phyloP scores from a whole-genome alignment of 768 basidiomycete species.

The Leucocoprinus leucothites region DNA sequence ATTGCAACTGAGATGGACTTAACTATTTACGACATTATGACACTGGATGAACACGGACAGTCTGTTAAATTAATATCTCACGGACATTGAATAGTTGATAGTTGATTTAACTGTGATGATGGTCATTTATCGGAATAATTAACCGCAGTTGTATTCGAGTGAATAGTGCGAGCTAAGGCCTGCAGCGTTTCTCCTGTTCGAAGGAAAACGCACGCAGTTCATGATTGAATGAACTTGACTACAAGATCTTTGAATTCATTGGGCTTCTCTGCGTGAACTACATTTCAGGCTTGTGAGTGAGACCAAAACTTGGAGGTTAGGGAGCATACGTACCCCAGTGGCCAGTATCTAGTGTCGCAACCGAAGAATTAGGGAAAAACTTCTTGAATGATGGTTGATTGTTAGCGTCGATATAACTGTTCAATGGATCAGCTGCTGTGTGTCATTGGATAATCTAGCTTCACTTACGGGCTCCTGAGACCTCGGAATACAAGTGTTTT shows the following conservation, averaged over 20 bases:
- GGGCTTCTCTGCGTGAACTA: constrained; percentile 82
- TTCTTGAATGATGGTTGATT: constrained; percentile 58
- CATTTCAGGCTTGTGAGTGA: neutral
- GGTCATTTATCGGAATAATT: too few species aligned
- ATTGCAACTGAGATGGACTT: constrained; percentile 33
- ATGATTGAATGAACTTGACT: constrained; percentile 24
- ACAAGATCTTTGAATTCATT: constrained; percentile 50
- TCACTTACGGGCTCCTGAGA: constrained; percentile 61
- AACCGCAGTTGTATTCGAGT: too few species aligned
- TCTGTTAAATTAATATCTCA: neutral
- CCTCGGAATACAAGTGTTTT: constrained; percentile 78
- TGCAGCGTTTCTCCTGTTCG: too few species aligned
- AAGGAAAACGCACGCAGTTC: neutral
- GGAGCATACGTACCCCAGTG: constrained; percentile 73
- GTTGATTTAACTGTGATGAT: neutral
- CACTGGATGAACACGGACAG: neutral
- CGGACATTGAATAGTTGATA: neutral
- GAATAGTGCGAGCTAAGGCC: too few species aligned
- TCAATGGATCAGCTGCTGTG: neutral
- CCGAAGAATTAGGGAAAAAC: constrained; percentile 70
- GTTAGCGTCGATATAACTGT: constrained; percentile 70
- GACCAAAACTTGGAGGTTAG: neutral
- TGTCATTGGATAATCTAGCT: neutral
- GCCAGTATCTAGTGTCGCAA: constrained; percentile 68
- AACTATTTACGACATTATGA: neutral